These are phyloP conservation scores for Ustilago curta DNA, from an alignment of 1,284 basidiomycete species.

Conservation along the genomic window DNA sequence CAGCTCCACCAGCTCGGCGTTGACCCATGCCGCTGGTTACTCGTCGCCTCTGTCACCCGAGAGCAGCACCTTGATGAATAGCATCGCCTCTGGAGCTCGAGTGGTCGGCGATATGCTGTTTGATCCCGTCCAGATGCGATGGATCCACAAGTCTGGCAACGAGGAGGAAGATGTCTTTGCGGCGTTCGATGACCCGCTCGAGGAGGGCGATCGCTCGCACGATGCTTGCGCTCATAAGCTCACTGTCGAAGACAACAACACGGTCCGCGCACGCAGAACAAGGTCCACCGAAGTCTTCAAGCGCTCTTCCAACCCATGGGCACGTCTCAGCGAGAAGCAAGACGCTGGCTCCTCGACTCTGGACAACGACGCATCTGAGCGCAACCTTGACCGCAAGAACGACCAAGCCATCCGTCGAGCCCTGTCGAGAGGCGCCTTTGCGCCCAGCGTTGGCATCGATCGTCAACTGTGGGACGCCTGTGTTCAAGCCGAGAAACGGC, in stretches of 20 bases:
- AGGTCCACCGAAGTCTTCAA: constrained; percentile 33
- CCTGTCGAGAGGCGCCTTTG: constrained; percentile 17
- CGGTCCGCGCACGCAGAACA: constrained; percentile 41
- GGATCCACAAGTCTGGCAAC: constrained; percentile 82
- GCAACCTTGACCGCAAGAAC: constrained; percentile 24
- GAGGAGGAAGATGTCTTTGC: constrained; percentile 75
- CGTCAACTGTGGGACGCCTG: constrained; percentile 46
- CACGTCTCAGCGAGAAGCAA: constrained; percentile 15
- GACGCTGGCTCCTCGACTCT: constrained; percentile 5
- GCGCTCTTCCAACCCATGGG: constrained; percentile 24
- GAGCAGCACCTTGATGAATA: constrained; percentile 36
- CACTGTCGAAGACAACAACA: constrained; percentile 29
- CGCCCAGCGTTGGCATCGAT: constrained; percentile 40
- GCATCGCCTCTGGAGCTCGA: constrained; percentile 72
- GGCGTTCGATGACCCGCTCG: constrained; percentile 29
- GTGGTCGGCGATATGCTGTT: constrained; percentile 98
- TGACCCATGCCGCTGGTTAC: constrained; percentile 30
- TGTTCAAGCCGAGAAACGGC: constrained; percentile 50
- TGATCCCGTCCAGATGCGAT: constrained; percentile 91
- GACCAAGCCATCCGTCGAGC: constrained; percentile 27
- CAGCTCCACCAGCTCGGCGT: constrained; percentile 41
- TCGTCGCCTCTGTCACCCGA: constrained; percentile 34
- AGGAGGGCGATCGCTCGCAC: constrained; percentile 14
- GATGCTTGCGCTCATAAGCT: background rate
- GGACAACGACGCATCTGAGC: constrained; percentile 20